Conservation (phyloP, 208 protist species). For the Crithidia expoeki region DNA sequence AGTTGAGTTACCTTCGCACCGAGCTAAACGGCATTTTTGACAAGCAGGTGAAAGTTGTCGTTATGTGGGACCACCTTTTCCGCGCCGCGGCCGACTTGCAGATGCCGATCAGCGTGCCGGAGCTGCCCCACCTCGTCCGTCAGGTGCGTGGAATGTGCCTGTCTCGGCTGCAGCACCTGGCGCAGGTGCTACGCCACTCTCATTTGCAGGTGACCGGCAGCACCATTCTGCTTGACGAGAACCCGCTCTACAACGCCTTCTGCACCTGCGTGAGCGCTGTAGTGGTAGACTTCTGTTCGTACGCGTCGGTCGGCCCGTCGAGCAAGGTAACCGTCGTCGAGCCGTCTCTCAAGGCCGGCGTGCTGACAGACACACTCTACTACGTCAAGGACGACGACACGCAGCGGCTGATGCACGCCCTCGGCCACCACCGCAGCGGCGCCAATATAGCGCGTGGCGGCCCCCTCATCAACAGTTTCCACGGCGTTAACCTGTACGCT, state of each 20-base stretch:
- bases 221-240: slow-evolving; percentile 19
- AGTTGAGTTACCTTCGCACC: slow-evolving; percentile 42
- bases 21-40: slow-evolving; percentile 50
- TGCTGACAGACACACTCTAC: slow-evolving; percentile 49
- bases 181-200: slow-evolving; percentile 43
- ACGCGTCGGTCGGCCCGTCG: not conserved
- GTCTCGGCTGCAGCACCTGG: slow-evolving; percentile 51
- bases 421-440: slow-evolving; percentile 18
- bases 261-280: slow-evolving; percentile 56
- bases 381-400: slow-evolving; percentile 31
- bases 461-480: not conserved
- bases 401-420: slow-evolving; percentile 18
- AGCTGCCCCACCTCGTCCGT: slow-evolving; percentile 53
- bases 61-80: slow-evolving; percentile 74
- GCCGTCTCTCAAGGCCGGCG: slow-evolving; percentile 32
- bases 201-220: slow-evolving; percentile 6
- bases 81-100: slow-evolving; percentile 27
- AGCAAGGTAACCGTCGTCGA: slow-evolving; percentile 18
- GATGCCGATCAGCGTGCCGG: slow-evolving; percentile 26
- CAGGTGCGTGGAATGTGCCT: slow-evolving; percentile 50
- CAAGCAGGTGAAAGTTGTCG: slow-evolving; percentile 51
- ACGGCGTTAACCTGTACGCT: slow-evolving; percentile 34
- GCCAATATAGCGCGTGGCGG: slow-evolving; percentile 7
- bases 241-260: slow-evolving; percentile 47
- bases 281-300: slow-evolving; percentile 54